Evolutionary conservation across 163 green algal species (phyloP).

Genomic region (Chloromonas sp.): DNA sequence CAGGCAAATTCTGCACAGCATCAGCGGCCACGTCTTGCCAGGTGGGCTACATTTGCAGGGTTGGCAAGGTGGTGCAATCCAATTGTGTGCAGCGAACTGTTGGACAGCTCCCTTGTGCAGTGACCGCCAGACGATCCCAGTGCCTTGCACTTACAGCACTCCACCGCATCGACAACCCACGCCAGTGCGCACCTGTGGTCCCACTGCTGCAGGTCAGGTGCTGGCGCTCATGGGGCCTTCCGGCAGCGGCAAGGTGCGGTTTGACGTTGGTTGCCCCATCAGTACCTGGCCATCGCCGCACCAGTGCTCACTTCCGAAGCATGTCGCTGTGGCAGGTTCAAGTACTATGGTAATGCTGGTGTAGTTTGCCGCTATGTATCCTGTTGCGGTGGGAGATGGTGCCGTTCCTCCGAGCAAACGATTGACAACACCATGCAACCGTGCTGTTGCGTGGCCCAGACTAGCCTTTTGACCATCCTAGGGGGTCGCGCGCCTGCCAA

Average conservation of each 20-base stretch:
- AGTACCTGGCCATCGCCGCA: too few species aligned
- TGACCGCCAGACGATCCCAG: too few species aligned
- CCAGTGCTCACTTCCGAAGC: constrained; percentile 69
- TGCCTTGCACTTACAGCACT: too few species aligned
- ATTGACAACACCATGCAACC: background rate
- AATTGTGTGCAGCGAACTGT: too few species aligned
- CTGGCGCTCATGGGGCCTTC: constrained; percentile 79
- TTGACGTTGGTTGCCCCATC: too few species aligned
- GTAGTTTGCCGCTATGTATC: background rate
- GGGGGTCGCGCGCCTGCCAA: background rate
- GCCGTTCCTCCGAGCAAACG: background rate
- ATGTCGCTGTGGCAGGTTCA: constrained; percentile 58
- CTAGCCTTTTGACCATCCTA: background rate
- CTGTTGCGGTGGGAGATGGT: background rate
- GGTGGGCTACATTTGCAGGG: too few species aligned
- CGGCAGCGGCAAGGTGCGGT: constrained; percentile 62
- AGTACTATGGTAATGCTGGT: constrained; percentile 4
- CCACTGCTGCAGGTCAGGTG: constrained; percentile 52
- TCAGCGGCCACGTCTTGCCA: too few species aligned
- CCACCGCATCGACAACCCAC: too few species aligned
- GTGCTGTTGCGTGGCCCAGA: background rate
- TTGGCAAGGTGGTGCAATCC: too few species aligned
- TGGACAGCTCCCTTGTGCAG: too few species aligned
- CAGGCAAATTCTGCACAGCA: too few species aligned
- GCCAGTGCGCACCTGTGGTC: too few species aligned